phyloP scores from a whole-genome alignment of 495 filamentous ascomycete species.

The Trichoderma asperelloides region DNA sequence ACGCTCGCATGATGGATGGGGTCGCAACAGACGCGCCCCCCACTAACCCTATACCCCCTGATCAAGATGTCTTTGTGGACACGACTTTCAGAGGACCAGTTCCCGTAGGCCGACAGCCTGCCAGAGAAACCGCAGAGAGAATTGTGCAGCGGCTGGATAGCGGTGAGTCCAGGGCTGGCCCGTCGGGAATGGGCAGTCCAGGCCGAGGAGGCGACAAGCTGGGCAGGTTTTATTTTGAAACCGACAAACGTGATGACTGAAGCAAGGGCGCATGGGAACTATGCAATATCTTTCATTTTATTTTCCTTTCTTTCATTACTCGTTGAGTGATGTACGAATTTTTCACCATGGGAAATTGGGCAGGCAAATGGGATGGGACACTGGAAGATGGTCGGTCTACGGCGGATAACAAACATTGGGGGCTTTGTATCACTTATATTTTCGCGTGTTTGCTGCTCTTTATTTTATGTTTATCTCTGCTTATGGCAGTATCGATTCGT shows the following conservation, averaged over 20 bases:
- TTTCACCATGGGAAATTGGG: not conserved
- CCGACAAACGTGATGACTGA: conserved; percentile 25
- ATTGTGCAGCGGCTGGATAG: conserved; percentile 44
- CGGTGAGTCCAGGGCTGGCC: conserved; percentile 27
- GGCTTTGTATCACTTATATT: not conserved
- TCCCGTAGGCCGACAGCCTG: conserved; percentile 16
- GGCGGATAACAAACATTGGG: not conserved
- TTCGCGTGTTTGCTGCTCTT: not conserved
- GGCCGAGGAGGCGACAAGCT: conserved; percentile 30
- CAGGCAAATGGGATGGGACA: not conserved
- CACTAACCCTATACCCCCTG: conserved; percentile 15
- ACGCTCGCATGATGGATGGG: conserved; percentile 38
- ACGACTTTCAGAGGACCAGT: conserved; percentile 34
- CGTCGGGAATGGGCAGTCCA: conserved; percentile 29
- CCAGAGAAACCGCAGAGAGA: conserved; percentile 40
- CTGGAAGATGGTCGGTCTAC: not conserved
- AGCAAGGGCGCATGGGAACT: not conserved
- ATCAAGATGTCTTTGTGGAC: conserved; percentile 34
- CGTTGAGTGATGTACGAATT: not conserved
- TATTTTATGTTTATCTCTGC: not conserved
- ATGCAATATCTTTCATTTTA: not conserved
- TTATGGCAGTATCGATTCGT: not conserved
- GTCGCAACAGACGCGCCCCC: conserved; percentile 28
- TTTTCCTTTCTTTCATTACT: not conserved
- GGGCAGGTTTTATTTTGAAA: conserved; percentile 48